Base-by-base conservation (phyloP, 176 grass and related monocot species). In the Thalia dealbata region DNA sequence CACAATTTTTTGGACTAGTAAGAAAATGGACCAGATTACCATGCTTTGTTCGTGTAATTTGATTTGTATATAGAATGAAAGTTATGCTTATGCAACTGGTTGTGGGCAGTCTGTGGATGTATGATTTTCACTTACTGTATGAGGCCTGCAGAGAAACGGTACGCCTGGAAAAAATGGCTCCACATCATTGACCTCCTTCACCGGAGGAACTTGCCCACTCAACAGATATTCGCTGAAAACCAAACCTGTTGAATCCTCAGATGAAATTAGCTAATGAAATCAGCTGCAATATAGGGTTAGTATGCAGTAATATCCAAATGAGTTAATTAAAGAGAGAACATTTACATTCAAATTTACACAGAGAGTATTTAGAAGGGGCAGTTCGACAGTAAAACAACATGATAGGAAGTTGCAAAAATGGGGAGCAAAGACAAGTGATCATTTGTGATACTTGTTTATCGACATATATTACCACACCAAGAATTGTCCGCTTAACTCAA, bases 151-250 rank as follows among this genome's bases (percentile, higher is more conserved):
- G 70, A 84, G 64, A 75, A 85, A 35, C 42, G 87, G 84, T 6
- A 82, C 26, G 78, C 78, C 84, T 42, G 78, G 72, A 58, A 92
- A 86, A 76, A 97, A 84, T 25, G 90, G 95, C 72, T 97, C 95
- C 70, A 82, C 83, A 41, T 90, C 84, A 75, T 97, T 97, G 64
- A 92, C 90, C 70, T 92, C 90, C 85, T 97, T 92, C 43, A 92
- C 73, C 6, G 81, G 80, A 86, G 95, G 90, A 88, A 97, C 68
- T 78, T 92, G 87, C 64, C 95, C 95, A 74, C 89, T 97, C 70
- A 92, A 73, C 22, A 97, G 69, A 88, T 97, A 97, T 77, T 97
- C 89, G 81, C 85, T 91, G 76, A 97, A 97, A 26, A 97, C 78
- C 79, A 97, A 86, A 86, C 81, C 95, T 97, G 78, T 28, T 23